Conservation (phyloP, 176 grass and related monocot genomes). For the Elymus sibiricus region DNA sequence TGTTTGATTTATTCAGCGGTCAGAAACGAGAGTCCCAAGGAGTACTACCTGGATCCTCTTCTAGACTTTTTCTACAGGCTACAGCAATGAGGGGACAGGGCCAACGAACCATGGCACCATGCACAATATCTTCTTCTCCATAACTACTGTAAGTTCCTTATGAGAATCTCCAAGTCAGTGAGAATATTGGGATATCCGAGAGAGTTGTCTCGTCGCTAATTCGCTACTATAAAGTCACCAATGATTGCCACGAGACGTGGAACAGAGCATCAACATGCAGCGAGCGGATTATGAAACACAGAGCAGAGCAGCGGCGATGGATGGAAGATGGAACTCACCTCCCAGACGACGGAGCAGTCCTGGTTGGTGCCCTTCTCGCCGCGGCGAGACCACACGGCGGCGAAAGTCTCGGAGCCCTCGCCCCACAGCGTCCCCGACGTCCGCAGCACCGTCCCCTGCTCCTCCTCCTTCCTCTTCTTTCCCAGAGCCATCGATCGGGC, state of each 20-base stretch:
- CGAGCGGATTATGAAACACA: neutral
- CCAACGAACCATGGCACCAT: constrained; percentile 7
- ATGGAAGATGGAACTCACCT: constrained; percentile 29
- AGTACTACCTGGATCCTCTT: too few species aligned
- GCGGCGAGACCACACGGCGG: constrained; percentile 68
- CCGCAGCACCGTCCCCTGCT: constrained; percentile 40
- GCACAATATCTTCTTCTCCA: neutral
- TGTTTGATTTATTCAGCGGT: constrained; percentile 20
- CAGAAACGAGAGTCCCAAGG: neutral
- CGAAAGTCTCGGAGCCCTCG: constrained; percentile 50
- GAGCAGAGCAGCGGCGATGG: neutral
- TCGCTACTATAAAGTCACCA: too few species aligned
- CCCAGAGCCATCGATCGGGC: constrained; percentile 66
- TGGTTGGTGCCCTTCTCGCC: constrained; percentile 96
- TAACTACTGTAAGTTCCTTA: too few species aligned
- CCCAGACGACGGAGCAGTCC: constrained; percentile 91
- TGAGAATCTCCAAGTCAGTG: too few species aligned
- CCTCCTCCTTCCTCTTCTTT: constrained; percentile 31
- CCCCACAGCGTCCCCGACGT: constrained; percentile 64
- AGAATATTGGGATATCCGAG: too few species aligned
- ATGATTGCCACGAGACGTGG: neutral
- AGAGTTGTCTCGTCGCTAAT: too few species aligned
- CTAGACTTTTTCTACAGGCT: neutral
- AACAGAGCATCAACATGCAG: neutral
- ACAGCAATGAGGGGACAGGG: neutral